Evolutionary conservation across 2,329 filamentous ascomycete genomes (phyloP), one percentile per base, ranked within the genome.

Genomic region (Epichloe coenophiala): DNA sequence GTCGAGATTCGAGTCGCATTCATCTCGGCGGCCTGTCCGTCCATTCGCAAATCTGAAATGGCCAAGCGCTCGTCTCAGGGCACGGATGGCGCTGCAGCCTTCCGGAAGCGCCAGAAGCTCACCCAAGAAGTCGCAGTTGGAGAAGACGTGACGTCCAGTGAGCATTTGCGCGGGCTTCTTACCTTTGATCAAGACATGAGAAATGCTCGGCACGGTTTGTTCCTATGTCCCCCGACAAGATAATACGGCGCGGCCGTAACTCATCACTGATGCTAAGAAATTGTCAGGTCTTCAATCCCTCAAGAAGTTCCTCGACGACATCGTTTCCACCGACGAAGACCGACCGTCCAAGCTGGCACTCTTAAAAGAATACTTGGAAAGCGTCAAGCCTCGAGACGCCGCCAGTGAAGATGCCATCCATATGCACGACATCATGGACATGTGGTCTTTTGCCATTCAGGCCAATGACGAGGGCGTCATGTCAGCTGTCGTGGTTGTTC

Each of bases 391-490:
- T 2, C 65, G 66, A 57, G 67, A 71, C 48, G 61, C 64, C 48
- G 61, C 64, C 49, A 62, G 64, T 44, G 65, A 71, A 50, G 69
- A 72, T 51, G 73, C 77, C 6, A 72, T 83, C 23, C 88, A 83
- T 58, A 77, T 97, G 33, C 70, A 77, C 2, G 88, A 95, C 59
- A 70, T 97, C 39, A 86, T 94, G 68, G 86, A 94, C 59, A 88
- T 83, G 53, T 97, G 91, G 91, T 82, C 81, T 45, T 89, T 86
- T 69, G 89, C 86, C 4, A 81, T 81, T 33, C 83, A 87, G 63
- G 80, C 81, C 56, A 88, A 87, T 62, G 85, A 90, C 58, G 89
- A 95, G 52, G 78, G 81, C 50, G 72, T 96, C 53, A 77, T 93
- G 62, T 91, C 89, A 1, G 80, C 87, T 7, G 81, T 93, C 3